Base-by-base conservation (phyloP, 2,329 filamentous ascomycete genomes). In the Cephalotrichum gorgonifer region DNA sequence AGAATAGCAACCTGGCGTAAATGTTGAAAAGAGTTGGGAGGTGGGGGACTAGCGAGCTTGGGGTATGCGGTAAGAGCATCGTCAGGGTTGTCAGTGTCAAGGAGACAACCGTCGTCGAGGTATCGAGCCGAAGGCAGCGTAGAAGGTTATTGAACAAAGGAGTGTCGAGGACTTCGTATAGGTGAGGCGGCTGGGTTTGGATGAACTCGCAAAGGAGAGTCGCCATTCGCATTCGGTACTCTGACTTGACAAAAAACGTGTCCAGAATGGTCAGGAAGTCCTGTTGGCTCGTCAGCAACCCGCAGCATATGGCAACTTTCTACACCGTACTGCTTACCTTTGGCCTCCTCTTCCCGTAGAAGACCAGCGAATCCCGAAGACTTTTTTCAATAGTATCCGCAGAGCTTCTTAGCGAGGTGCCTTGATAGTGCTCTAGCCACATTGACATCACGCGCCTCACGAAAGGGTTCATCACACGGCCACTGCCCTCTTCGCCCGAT, bases 21-120 rank as follows among this genome's bases (percentile, higher is more conserved):
- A 93, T 83, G 53, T 89, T 83, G 72, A 91, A 93, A 17, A 93
- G 69, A 20, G 79, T 78, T 27, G 86, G 82, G 6, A 93, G 71
- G 58, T 84, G 76, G 1, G 78, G 74, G 2, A 81, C 79, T 14
- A 90, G 66, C 2, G 83, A 83, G 55, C 78, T 83, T 1, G 86
- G 86, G 63, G 91, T 86, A 59, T 90, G 86, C 2, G 87, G 87
- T 45, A 93, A 64, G 26, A 91, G 79, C 87, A 93, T 93, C 54
- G 87, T 83, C 51, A 93, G 65, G 7, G 81, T 78, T 4, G 85
- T 86, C 47, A 93, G 68, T 1, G 86, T 85, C 41, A 88, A 69
- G 1, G 86, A 86, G n/a, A 91, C 74, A 3, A 85, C 79, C 1
- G 83, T 83, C 0, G 85, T 87, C 0, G 86, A 90, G 1, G 84